phyloP scores from a whole-genome alignment of 495 filamentous ascomycete species.

The Choiromyces venosus region DNA sequence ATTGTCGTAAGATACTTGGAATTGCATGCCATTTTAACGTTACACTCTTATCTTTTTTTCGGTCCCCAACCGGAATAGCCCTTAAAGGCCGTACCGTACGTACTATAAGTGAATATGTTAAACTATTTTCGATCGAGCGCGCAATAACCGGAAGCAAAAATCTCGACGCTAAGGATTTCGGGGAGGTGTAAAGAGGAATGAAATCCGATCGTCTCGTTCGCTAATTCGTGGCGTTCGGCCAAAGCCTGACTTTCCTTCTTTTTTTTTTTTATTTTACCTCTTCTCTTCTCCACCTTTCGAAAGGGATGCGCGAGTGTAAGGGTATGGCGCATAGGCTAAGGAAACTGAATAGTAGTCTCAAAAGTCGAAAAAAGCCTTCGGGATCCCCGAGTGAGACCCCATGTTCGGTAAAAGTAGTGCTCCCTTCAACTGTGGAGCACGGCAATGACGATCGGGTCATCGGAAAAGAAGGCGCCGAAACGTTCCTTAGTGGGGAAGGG shows the following conservation, averaged over 20 bases:
- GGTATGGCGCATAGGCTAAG: not conserved
- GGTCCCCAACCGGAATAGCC: not conserved
- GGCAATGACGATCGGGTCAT: not conserved
- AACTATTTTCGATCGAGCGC: not conserved
- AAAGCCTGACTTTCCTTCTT: not conserved
- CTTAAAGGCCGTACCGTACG: not conserved
- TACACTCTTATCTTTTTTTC: not conserved
- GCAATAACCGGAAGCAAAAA: not conserved
- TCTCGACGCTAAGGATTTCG: not conserved
- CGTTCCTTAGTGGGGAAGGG: not conserved
- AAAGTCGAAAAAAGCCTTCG: not conserved
- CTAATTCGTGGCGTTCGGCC: not conserved
- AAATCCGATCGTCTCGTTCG: not conserved
- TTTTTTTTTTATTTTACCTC: not conserved
- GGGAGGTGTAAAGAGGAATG: not conserved
- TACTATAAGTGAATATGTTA: not conserved
- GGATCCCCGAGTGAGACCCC: not conserved
- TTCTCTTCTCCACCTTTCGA: not conserved
- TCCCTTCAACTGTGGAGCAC: not conserved
- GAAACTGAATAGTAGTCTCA: not conserved
- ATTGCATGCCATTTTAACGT: not conserved
- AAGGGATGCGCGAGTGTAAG: not conserved
- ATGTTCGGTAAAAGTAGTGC: not conserved
- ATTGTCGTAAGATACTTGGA: not conserved
- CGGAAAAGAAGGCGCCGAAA: not conserved